Percentiles rank a stretch among this genome's conserved stretches.
Evolutionary conservation across 2,329 filamentous ascomycete species (phyloP).

Genomic region (Mariannaea sp.): DNA sequence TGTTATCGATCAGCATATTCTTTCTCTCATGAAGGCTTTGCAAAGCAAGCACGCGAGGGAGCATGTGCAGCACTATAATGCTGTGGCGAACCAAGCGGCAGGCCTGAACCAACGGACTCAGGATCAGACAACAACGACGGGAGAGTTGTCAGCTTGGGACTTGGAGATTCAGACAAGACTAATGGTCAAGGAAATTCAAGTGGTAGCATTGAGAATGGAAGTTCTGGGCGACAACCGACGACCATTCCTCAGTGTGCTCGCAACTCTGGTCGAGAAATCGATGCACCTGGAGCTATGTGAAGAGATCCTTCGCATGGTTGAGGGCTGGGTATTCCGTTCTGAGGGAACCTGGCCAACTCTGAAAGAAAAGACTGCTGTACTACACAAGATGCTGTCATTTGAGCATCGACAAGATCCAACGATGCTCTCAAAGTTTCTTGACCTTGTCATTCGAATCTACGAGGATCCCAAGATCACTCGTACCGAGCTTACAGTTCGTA

Average conservation of each 20-base stretch:
- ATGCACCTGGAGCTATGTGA: constrained; percentile 84
- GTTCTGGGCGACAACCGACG: constrained; percentile 87
- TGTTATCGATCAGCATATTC: constrained; percentile 88
- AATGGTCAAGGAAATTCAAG: constrained; percentile 93
- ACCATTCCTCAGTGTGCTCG: constrained; percentile 93
- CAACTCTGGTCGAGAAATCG: constrained; percentile 93
- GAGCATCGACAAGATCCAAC: constrained; percentile 82
- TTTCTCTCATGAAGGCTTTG: constrained; percentile 88
- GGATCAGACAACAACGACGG: constrained; percentile 57
- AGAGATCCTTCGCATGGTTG: constrained; percentile 92
- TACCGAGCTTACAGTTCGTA: constrained; percentile 92
- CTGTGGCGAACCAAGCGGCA: constrained; percentile 57
- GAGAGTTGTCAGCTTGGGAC: constrained; percentile 73
- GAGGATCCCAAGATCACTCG: constrained; percentile 95
- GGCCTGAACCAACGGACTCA: constrained; percentile 51
- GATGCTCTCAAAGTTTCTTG: constrained; percentile 89
- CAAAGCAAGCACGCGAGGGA: constrained; percentile 92
- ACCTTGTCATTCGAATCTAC: constrained; percentile 96
- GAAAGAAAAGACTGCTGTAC: constrained; percentile 97
- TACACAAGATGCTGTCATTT: constrained; percentile 99
- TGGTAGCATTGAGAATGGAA: constrained; percentile 90
- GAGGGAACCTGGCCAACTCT: constrained; percentile 95
- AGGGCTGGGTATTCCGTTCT: constrained; percentile 93
- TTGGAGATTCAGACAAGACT: constrained; percentile 87
- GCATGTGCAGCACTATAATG: constrained; percentile 78